Evolutionary conservation across 352 stramenopile genomes (phyloP).

Genomic region (Phytophthora tentaculata): DNA sequence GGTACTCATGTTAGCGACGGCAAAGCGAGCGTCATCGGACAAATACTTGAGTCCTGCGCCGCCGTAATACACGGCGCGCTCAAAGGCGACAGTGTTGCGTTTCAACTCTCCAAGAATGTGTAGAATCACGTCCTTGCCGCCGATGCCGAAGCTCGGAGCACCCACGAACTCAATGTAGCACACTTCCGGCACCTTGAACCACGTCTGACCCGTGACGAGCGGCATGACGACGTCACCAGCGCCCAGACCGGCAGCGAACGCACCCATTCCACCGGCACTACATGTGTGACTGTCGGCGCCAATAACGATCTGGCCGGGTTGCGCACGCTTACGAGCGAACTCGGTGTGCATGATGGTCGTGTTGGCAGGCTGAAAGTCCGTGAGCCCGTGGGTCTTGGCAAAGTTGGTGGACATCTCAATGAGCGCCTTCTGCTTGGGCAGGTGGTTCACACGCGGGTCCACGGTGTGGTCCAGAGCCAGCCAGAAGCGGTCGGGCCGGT

Average conservation of each 20-base stretch:
- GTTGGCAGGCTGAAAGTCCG: conserved; percentile 83
- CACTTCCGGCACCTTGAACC: conserved; percentile 85
- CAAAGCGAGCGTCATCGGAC: conserved; percentile 83
- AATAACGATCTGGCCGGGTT: conserved; percentile 87
- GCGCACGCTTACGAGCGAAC: conserved; percentile 80
- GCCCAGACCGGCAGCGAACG: conserved; percentile 75
- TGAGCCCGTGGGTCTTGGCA: conserved; percentile 69
- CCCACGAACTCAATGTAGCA: conserved; percentile 84
- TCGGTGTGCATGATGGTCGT: conserved; percentile 90
- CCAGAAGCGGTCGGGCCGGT: conserved; percentile 86
- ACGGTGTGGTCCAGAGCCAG: conserved; percentile 84
- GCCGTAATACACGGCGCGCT: conserved; percentile 81
- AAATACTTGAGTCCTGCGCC: conserved; percentile 65
- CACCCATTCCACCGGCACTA: conserved; percentile 75
- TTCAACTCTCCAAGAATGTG: conserved; percentile 83
- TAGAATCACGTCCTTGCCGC: conserved; percentile 83
- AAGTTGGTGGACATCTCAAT: conserved; percentile 85
- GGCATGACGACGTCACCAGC: conserved; percentile 86
- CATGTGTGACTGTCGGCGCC: conserved; percentile 82
- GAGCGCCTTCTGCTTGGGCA: conserved; percentile 79
- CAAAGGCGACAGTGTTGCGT: conserved; percentile 84
- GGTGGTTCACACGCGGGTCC: conserved; percentile 79
- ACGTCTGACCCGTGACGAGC: conserved; percentile 83
- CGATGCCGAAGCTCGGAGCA: conserved; percentile 69
- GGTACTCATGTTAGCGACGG: conserved; percentile 85